Evolutionary conservation across 139 green algal species (phyloP).

Genomic region (Volvox africanus): DNA sequence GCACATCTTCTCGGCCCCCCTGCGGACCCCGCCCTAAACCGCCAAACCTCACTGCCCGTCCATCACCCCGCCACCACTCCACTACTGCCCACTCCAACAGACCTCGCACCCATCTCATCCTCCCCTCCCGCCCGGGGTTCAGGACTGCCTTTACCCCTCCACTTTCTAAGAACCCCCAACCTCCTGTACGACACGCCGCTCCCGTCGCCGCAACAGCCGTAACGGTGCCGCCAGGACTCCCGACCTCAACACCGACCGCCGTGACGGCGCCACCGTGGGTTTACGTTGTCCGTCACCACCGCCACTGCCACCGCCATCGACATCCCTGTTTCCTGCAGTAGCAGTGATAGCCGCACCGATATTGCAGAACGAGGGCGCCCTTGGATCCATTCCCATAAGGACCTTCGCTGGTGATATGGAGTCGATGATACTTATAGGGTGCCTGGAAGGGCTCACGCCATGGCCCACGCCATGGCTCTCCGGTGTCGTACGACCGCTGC

Average conservation of each 20-base stretch:
- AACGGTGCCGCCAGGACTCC: constrained; percentile 2
- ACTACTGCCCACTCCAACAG: too few species aligned
- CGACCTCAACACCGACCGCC: not conserved
- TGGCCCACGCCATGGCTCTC: not conserved
- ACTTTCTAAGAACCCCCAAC: too few species aligned
- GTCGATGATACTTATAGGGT: too few species aligned
- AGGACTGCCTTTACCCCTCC: too few species aligned
- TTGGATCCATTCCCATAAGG: not conserved
- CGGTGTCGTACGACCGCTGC: not conserved
- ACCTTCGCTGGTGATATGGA: too few species aligned
- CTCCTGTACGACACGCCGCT: not conserved
- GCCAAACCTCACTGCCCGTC: too few species aligned
- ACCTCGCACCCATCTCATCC: too few species aligned
- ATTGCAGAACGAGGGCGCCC: not conserved
- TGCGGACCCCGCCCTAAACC: too few species aligned
- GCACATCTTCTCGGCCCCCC: too few species aligned
- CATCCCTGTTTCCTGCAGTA: not conserved
- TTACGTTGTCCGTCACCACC: not conserved
- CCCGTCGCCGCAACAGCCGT: not conserved
- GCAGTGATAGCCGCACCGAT: too few species aligned
- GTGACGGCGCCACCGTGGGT: not conserved
- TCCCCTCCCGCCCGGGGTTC: too few species aligned
- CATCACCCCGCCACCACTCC: too few species aligned
- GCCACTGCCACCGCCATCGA: not conserved
- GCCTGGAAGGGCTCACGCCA: not conserved